These are phyloP conservation scores for Phytophthora rubi DNA, from an alignment of 352 stramenopile species.

Conservation along the genomic window DNA sequence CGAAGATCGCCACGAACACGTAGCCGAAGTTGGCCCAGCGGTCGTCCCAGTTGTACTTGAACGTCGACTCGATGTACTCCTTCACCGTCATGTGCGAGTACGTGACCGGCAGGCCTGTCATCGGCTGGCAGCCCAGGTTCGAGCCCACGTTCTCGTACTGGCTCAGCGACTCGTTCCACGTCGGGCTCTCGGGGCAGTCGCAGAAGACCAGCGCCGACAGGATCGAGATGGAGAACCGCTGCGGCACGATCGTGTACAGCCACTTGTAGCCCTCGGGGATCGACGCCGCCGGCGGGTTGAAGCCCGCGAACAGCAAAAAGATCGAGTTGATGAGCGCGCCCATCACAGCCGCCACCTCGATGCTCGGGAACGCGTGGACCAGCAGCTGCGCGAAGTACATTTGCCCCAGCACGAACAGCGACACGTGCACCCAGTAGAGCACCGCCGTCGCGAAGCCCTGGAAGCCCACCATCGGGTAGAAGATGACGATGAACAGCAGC, in stretches of 20 bases:
- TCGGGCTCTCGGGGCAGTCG: slow-evolving; percentile 11
- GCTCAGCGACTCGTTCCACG: slow-evolving; percentile 10
- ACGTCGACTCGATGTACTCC: slow-evolving; percentile 19
- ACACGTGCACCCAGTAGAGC: slow-evolving; percentile 21
- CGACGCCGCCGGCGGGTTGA: slow-evolving; percentile 9
- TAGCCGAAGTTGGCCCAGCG: slow-evolving; percentile 17
- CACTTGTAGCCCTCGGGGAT: slow-evolving; percentile 18
- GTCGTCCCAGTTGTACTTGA: slow-evolving; percentile 15
- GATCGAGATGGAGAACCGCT: slow-evolving; percentile 11
- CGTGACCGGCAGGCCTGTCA: slow-evolving; percentile 11
- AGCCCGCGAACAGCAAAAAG: slow-evolving; percentile 16
- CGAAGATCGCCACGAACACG: slow-evolving; percentile 15
- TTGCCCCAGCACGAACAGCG: slow-evolving; percentile 23
- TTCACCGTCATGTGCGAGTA: slow-evolving; percentile 12
- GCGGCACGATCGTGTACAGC: slow-evolving; percentile 15
- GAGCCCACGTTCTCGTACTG: slow-evolving; percentile 18
- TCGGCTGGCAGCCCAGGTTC: slow-evolving; percentile 11
- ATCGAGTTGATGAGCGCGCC: slow-evolving; percentile 27
- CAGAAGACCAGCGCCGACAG: slow-evolving; percentile 9
- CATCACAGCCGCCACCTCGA: slow-evolving; percentile 57
- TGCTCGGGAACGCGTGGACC: not conserved
- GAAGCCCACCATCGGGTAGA: slow-evolving; percentile 50
- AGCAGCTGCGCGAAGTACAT: slow-evolving; percentile 37
- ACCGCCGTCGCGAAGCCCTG: slow-evolving; percentile 30
- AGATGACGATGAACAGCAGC: slow-evolving; percentile 46